Conservation (phyloP, 1,139 yeast species). For the Pichia sp. region DNA sequence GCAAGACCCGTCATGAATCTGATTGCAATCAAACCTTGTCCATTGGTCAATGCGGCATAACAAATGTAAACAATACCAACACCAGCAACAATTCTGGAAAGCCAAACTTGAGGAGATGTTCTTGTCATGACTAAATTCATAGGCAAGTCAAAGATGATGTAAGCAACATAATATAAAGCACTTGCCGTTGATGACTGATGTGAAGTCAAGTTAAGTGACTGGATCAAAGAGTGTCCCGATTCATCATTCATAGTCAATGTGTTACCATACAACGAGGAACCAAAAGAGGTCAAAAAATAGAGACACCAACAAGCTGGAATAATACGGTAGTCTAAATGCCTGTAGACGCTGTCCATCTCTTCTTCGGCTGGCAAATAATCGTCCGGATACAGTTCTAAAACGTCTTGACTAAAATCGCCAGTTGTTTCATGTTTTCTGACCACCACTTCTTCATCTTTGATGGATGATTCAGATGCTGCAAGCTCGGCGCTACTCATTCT, state of each 20-base stretch:
- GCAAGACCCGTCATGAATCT: conserved; percentile 72
- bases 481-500: no score
- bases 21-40: conserved; percentile 58
- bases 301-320: conserved; percentile 80
- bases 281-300: conserved; percentile 74
- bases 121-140: conserved; percentile 83
- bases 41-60: conserved; percentile 47
- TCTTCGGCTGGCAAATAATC: conserved; percentile 21
- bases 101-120: conserved; percentile 80
- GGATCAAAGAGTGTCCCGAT: conserved; percentile 53
- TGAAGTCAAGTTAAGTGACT: conserved; percentile 41
- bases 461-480: no score
- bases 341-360: conserved; percentile 50
- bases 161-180: conserved; percentile 78
- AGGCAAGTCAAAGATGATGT: conserved; percentile 77
- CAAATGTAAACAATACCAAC: conserved; percentile 75
- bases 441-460: no score
- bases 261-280: conserved; percentile 68
- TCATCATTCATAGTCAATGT: conserved; percentile 73
- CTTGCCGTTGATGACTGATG: conserved; percentile 67
- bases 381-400: no score
- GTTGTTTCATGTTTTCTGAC: no score
- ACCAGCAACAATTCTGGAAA: conserved; percentile 66
- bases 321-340: conserved; percentile 60
- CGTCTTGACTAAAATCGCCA: no score